A percentile compares a stretch with the other conserved stretches of the same genome.
These are phyloP conservation scores for Irineochytrium annulatum DNA, from an alignment of 192 early-diverging fungal species.

Conservation along the genomic window DNA sequence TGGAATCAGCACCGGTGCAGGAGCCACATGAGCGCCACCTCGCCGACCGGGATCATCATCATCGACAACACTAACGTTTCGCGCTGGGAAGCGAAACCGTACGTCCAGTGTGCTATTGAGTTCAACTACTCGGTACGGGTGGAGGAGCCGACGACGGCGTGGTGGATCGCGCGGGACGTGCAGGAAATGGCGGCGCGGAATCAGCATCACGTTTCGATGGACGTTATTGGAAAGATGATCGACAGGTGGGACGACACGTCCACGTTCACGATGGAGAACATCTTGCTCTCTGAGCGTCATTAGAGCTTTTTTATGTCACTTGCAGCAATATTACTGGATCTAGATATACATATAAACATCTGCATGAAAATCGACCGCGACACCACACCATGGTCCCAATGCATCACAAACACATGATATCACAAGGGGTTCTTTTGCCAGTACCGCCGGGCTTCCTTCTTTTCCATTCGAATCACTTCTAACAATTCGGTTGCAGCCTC, in stretches of 20 bases:
- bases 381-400: no score
- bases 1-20: conserved; percentile 40
- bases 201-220: conserved; percentile 35
- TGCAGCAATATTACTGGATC: no score
- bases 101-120: conserved; percentile 33
- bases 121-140: conserved; percentile 30
- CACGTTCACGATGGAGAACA: conserved; percentile 31
- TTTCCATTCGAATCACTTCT: no score
- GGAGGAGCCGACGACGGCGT: conserved; percentile 37
- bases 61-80: conserved; percentile 50
- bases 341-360: no score
- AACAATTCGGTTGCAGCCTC: no score
- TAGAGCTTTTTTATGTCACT: background rate
- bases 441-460: no score
- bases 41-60: conserved; percentile 20
- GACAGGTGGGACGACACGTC: conserved; percentile 32
- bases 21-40: conserved; percentile 6
- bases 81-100: conserved; percentile 43
- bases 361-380: no score
- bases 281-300: conserved; percentile 9
- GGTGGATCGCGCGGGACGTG: conserved; percentile 37
- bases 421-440: no score
- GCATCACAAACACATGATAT: no score
- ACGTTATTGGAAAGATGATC: conserved; percentile 39
- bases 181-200: conserved; percentile 28